These are phyloP conservation scores for Medicago truncatula DNA, from an alignment of 306 rosid species.

Conservation along the genomic window MtrunA17r5.0-ANR NC_053049.1:42465501-42466000, in stretches of 20 bases:
- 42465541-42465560: not conserved
- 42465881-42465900: not conserved
- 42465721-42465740: not conserved
- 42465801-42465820: conserved; percentile 8
- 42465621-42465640: not conserved
- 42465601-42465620: conserved; percentile 6
- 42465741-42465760: not conserved
- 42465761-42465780: not conserved
- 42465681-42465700: conserved; percentile 8
- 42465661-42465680: not conserved
- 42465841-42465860: not conserved
- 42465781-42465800: not conserved
- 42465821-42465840: not conserved
- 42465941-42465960: not conserved
- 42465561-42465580: not conserved
- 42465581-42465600: conserved; percentile 7
- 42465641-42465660: not conserved
- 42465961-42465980: conserved; percentile 7
- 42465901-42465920: not conserved
- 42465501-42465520: not conserved
- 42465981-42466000: not conserved
- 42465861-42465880: not conserved
- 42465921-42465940: not conserved
- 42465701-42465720: conserved; percentile 8
- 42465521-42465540: conserved; percentile 22